These are phyloP conservation scores for Sclerotinia nivalis DNA, from an alignment of 2,329 filamentous ascomycete species.

Conservation along the genomic window DNA sequence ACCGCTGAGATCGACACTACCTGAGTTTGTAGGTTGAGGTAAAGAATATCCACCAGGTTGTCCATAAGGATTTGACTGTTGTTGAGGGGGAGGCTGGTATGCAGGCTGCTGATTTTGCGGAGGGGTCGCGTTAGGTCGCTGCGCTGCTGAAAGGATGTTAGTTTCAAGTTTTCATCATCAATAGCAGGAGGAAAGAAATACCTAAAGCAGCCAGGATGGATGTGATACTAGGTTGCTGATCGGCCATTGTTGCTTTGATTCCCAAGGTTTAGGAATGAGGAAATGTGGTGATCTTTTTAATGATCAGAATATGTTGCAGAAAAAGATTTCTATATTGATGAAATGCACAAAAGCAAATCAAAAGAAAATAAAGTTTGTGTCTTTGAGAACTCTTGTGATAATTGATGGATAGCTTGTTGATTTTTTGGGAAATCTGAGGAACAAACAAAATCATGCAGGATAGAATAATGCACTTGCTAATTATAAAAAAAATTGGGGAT, in stretches of 20 bases:
- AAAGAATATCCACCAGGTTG: slow-evolving; percentile 44
- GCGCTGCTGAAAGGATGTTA: slow-evolving; percentile 46
- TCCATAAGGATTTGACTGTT: slow-evolving; percentile 47
- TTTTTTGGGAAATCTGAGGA: not conserved
- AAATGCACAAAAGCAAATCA: slow-evolving; percentile 11
- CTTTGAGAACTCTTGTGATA: slow-evolving; percentile 15
- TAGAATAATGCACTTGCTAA: slow-evolving; percentile 10
- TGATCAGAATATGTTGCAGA: not conserved
- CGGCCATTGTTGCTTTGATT: slow-evolving; percentile 44
- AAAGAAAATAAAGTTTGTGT: slow-evolving; percentile 8
- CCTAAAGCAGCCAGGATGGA: slow-evolving; percentile 54
- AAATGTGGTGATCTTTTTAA: slow-evolving; percentile 7
- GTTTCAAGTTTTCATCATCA: slow-evolving; percentile 17
- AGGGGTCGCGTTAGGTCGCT: slow-evolving; percentile 50
- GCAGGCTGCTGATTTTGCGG: slow-evolving; percentile 44
- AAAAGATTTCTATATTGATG: not conserved
- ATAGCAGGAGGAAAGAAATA: slow-evolving; percentile 34
- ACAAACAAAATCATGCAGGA: slow-evolving; percentile 8
- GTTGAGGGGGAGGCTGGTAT: slow-evolving; percentile 47
- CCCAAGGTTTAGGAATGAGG: not conserved
- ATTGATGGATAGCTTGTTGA: slow-evolving; percentile 1
- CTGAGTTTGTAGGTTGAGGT: slow-evolving; percentile 64
- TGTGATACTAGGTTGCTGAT: slow-evolving; percentile 49
- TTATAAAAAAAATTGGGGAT: slow-evolving; percentile 9
- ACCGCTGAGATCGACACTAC: slow-evolving; percentile 75